phyloP scores from a whole-genome alignment of 768 basidiomycete species.

The Myochromella boudieri region DNA sequence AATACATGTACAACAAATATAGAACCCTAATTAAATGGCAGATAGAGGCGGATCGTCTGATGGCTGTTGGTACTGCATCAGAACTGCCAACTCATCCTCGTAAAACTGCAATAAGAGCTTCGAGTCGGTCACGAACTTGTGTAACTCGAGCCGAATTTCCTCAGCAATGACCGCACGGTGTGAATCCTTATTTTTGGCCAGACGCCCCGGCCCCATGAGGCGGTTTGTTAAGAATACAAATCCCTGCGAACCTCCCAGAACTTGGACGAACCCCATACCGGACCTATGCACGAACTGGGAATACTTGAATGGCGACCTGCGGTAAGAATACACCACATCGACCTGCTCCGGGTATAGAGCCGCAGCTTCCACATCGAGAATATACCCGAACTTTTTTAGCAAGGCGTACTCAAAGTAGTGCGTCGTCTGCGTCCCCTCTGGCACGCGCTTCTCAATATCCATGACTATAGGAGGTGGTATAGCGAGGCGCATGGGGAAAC shows the following conservation, averaged over 20 bases:
- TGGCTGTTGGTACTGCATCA: constrained; percentile 28
- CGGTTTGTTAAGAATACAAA: constrained; percentile 91
- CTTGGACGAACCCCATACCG: constrained; percentile 89
- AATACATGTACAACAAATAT: constrained; percentile 3
- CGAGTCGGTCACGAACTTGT: constrained; percentile 64
- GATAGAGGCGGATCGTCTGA: constrained; percentile 59
- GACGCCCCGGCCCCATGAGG: constrained; percentile 69
- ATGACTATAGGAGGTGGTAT: constrained; percentile 71
- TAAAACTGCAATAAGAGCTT: constrained; percentile 63
- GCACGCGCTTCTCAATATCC: constrained; percentile 65
- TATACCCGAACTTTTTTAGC: constrained; percentile 75
- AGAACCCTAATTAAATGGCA: constrained; percentile 29
- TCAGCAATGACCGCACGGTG: constrained; percentile 60
- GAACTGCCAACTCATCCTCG: constrained; percentile 59
- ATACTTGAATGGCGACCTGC: constrained; percentile 71
- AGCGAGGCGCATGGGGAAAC: constrained; percentile 78
- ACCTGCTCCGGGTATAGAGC: constrained; percentile 77
- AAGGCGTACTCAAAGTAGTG: constrained; percentile 84
- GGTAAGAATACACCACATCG: constrained; percentile 88
- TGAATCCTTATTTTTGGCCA: constrained; percentile 59
- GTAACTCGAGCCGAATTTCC: constrained; percentile 56
- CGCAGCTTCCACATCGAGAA: constrained; percentile 80
- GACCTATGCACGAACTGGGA: constrained; percentile 92
- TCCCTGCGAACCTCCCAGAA: constrained; percentile 74
- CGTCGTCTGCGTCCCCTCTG: constrained; percentile 61